phyloP scores from a whole-genome alignment of 805 yeast species.

The Wickerhamomyces tratensis region DNA sequence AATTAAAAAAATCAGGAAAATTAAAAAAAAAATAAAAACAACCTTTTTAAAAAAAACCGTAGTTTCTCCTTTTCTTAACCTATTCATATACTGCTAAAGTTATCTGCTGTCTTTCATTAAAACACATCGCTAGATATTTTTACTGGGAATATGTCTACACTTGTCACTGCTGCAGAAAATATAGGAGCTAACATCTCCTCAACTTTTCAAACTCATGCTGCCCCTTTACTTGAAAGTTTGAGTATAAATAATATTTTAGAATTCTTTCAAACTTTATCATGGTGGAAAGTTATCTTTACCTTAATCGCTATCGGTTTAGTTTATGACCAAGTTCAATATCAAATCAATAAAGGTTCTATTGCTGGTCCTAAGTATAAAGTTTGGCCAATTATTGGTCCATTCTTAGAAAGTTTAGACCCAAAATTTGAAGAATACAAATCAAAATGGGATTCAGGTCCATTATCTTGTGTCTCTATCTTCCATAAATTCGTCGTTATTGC shows the following conservation, averaged over 20 bases:
- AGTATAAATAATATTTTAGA: constrained; percentile 6
- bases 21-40: too few species aligned
- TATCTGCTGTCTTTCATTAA: too few species aligned
- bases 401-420: constrained; percentile 88
- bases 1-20: too few species aligned
- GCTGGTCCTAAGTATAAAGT: constrained; percentile 85
- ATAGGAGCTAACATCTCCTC: constrained; percentile 7
- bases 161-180: constrained; percentile 15
- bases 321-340: constrained; percentile 74
- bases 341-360: constrained; percentile 72
- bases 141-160: background rate
- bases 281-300: constrained; percentile 44
- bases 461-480: constrained; percentile 94
- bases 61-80: too few species aligned
- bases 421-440: constrained; percentile 88
- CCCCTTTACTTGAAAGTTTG: constrained; percentile 1
- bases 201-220: constrained; percentile 7
- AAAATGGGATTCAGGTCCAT: constrained; percentile 91
- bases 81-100: too few species aligned
- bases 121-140: too few species aligned
- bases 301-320: constrained; percentile 37
- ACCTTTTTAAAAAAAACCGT: too few species aligned
- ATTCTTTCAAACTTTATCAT: constrained; percentile 26
- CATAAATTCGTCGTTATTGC: constrained; percentile 97
- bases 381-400: constrained; percentile 97